phyloP scores from a whole-genome alignment of 2,329 filamentous ascomycete species.

The Chaetoscypha palmicola region DNA sequence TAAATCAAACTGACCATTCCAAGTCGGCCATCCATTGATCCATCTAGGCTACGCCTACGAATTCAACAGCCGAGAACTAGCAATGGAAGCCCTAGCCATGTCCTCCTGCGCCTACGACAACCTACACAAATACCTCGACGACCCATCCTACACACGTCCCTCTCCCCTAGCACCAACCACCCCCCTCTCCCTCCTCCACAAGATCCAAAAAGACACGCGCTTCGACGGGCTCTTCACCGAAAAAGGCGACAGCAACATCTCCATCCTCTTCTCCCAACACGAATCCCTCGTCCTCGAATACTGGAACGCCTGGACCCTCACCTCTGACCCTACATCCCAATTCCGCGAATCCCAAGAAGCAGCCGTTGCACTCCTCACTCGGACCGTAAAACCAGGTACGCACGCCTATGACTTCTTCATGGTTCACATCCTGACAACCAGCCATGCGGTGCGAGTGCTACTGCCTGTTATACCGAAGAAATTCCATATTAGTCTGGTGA shows the following conservation, averaged over 20 bases:
- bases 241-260: conserved; percentile 55
- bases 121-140: conserved; percentile 63
- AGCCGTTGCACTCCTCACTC: conserved; percentile 54
- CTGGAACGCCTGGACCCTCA: conserved; percentile 83
- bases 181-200: conserved; percentile 63
- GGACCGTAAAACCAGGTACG: conserved; percentile 48
- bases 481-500: conserved; percentile 66
- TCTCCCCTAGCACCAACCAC: conserved; percentile 54
- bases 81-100: conserved; percentile 78
- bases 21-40: conserved; percentile 86
- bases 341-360: conserved; percentile 66
- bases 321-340: conserved; percentile 60
- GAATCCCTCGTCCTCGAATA: conserved; percentile 72
- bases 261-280: conserved; percentile 59
- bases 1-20: conserved; percentile 5
- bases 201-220: conserved; percentile 59
- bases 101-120: conserved; percentile 51
- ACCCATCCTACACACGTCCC: conserved; percentile 61
- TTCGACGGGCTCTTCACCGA: conserved; percentile 60
- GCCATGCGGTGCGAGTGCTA: conserved; percentile 81
- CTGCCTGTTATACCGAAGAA: conserved; percentile 68
- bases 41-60: conserved; percentile 94
- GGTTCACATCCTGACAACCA: conserved; percentile 74
- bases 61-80: conserved; percentile 74
- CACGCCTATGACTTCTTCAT: conserved; percentile 77